Base-by-base conservation (phyloP, 352 stramenopile species). In the Discostella stelligera region DNA sequence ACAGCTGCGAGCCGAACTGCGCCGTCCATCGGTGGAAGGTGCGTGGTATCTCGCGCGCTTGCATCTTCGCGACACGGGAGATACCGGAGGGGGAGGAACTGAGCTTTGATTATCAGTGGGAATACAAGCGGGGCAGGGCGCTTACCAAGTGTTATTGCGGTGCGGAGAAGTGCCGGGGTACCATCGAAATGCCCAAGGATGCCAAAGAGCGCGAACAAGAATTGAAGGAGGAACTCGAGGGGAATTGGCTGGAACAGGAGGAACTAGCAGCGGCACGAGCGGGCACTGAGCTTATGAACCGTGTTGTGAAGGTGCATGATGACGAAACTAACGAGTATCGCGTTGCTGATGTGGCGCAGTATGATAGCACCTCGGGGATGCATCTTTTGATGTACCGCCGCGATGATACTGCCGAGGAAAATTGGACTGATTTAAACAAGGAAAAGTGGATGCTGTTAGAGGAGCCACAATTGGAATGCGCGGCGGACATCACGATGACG, bases 1-100 rank as follows among this genome's bases (percentile, higher is more conserved):
- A 99, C 84, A 97, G 94, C 10, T 99, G 96, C 74, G 93, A 98
- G 32, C 96, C 96, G 0, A 99, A 98, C 79, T 98, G 95, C 79
- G 90, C 94, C 13, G 82, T 98, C 39, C 85, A 98, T 74, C 96
- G 96, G 78, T 98, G 96, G 96, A 96, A 95, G 62, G 96, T 94
- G 1, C 67, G 74, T 0, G 87, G 86, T 18, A 82, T 90, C 46
- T 67, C 78, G n/a, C 69, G 89, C n/a, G 85, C 84, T 0, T 80
- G 80, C n/a, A 74, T 95, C 0, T 87, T 94, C 63, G 88, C 90
- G 0, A 50, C 82, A 11, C 58, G 81, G 14, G 82, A 94, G 27
- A 90, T 95, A 63, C n/a, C 73, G n/a, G 74, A 74, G n/a, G 88
- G 86, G 18, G 87, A 90, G 44, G 90, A 95, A 68, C 71, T 95